A percentile compares a stretch with the other conserved stretches of the same genome.
Evolutionary conservation across 2,329 filamentous ascomycete genomes (phyloP).

Genomic region (Orbilia brochopaga): DNA sequence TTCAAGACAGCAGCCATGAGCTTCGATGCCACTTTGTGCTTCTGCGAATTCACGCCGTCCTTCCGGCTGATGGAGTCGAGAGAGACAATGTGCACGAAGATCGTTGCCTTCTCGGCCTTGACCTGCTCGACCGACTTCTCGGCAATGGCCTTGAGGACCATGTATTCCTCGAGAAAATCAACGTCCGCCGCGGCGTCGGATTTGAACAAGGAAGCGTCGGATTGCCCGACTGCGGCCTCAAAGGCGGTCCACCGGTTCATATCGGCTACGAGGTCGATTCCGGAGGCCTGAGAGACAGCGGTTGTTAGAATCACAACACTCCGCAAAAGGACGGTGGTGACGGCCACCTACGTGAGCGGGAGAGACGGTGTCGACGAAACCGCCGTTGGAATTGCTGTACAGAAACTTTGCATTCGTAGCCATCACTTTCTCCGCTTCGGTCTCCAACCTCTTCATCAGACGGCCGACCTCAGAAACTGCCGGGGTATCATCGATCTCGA

Average conservation of each 20-base stretch:
- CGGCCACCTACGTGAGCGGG: conserved; percentile 27
- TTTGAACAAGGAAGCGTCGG: conserved; percentile 41
- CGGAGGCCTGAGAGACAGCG: conserved; percentile 11
- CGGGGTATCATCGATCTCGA: conserved; percentile 38
- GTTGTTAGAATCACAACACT: not conserved
- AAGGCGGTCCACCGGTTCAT: conserved; percentile 39
- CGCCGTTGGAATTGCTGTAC: conserved; percentile 44
- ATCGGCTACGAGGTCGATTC: conserved; percentile 31
- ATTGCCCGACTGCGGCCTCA: conserved; percentile 40
- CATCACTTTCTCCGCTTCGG: conserved; percentile 39
- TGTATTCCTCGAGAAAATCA: conserved; percentile 50
- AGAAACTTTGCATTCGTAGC: conserved; percentile 25
- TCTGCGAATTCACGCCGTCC: conserved; percentile 44
- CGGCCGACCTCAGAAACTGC: conserved; percentile 30
- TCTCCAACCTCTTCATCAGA: conserved; percentile 28
- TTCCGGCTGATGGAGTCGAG: conserved; percentile 45
- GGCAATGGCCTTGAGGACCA: conserved; percentile 48
- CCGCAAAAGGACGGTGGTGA: conserved; percentile 1
- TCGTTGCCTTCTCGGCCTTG: conserved; percentile 40
- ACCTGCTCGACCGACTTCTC: conserved; percentile 42
- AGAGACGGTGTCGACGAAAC: conserved; percentile 43
- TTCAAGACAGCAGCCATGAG: conserved; percentile 38
- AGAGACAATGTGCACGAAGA: conserved; percentile 46
- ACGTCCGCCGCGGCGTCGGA: conserved; percentile 20
- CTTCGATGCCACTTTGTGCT: conserved; percentile 37